Conservation (phyloP, 192 early-diverging fungal species). For the Phycomyces blakesleeanus region DNA sequence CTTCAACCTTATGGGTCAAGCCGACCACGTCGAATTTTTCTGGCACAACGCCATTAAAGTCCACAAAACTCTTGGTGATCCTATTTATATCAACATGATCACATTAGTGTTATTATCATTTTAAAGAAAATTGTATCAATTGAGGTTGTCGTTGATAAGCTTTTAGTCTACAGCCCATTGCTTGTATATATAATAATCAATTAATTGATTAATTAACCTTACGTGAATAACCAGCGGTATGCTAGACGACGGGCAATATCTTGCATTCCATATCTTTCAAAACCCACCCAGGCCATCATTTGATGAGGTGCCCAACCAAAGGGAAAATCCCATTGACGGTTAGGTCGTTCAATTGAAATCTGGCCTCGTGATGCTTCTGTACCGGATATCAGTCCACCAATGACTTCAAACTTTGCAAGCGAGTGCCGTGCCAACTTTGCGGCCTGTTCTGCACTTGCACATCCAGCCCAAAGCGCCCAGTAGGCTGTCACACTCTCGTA, state of each 20-base stretch:
- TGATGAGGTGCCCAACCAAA: conserved; percentile 99
- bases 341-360: conserved; percentile 78
- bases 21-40: conserved; percentile 96
- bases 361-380: conserved; percentile 86
- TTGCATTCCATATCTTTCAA: conserved; percentile 77
- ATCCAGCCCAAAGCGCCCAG: conserved; percentile 92
- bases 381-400: conserved; percentile 88
- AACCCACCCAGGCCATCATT: conserved; percentile 92
- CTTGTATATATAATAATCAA: too few species aligned
- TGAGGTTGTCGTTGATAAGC: too few species aligned
- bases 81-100: too few species aligned
- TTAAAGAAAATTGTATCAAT: too few species aligned
- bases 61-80: conserved; percentile 92
- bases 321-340: conserved; percentile 94
- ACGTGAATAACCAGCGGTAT: conserved; percentile 95
- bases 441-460: conserved; percentile 73
- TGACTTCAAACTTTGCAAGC: conserved; percentile 83
- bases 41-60: conserved; percentile 94
- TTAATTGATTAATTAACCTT: conserved; percentile 20
- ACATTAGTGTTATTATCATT: too few species aligned
- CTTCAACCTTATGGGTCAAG: conserved; percentile 85
- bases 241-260: conserved; percentile 72
- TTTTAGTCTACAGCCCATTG: too few species aligned
- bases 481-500: conserved; percentile 90
- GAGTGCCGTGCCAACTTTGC: conserved; percentile 62